These are phyloP conservation scores for Debaryomyces fabryi DNA, from an alignment of 1,139 yeast genomes.

Conservation along the genomic window DNA sequence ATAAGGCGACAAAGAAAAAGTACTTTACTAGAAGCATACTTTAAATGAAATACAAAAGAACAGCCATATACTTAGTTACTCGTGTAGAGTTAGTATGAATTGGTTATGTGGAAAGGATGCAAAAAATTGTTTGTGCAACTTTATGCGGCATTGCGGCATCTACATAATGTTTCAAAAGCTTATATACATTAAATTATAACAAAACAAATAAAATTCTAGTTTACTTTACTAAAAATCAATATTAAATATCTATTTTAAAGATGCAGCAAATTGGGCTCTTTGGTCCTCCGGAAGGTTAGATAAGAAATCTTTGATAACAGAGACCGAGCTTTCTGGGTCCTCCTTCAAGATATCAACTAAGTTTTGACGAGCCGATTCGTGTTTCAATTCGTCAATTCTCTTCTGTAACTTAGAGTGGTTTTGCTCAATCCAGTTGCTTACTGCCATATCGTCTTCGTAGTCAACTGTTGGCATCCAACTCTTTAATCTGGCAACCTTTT, in stretches of 20 bases:
- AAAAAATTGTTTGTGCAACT: constrained; percentile 8
- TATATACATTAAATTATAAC: constrained; percentile 1
- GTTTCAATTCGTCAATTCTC: constrained; percentile 64
- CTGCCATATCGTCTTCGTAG: constrained; percentile 72
- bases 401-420: constrained; percentile 66
- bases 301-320: constrained; percentile 64
- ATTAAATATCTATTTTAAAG: constrained; percentile 21
- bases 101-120: constrained; percentile 9
- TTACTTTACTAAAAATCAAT: constrained; percentile 3
- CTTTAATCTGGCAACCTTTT: constrained; percentile 82
- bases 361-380: constrained; percentile 63
- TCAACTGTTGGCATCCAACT: constrained; percentile 84
- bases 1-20: background rate
- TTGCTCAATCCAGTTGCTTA: constrained; percentile 85
- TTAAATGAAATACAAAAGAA: background rate
- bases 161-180: background rate
- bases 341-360: constrained; percentile 61
- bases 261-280: constrained; percentile 51
- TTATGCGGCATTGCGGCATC: background rate
- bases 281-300: constrained; percentile 62
- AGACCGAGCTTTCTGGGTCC: constrained; percentile 56
- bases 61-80: too few species aligned
- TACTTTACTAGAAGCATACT: background rate
- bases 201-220: constrained; percentile 8
- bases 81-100: background rate